A percentile compares a stretch with the other conserved stretches of the same genome.
Evolutionary conservation across 1,139 yeast genomes (phyloP).

Genomic region (Chernovozyma aurita): DNA sequence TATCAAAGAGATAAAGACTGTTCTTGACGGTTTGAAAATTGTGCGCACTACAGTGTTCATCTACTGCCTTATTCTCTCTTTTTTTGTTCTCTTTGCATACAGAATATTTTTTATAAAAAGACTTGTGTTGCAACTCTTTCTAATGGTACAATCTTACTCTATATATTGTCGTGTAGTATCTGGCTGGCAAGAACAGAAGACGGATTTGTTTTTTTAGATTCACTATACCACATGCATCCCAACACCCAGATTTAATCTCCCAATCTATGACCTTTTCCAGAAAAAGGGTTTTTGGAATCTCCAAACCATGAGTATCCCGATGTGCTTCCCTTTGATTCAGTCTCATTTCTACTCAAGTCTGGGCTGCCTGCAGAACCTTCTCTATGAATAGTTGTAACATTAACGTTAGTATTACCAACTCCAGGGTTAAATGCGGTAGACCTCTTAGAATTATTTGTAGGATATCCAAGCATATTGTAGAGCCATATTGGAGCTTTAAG

Average conservation of each 20-base stretch:
- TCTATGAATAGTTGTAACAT: not conserved
- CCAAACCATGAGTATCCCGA: slow-evolving; percentile 16
- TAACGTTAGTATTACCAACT: not conserved
- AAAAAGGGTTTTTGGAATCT: slow-evolving; percentile 15
- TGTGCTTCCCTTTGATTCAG: not conserved
- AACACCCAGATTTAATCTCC: slow-evolving; percentile 26
- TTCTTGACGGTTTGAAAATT: no score
- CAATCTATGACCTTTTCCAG: slow-evolving; percentile 34
- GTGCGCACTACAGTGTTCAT: no score
- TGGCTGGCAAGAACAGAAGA: no score
- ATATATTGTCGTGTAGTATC: no score
- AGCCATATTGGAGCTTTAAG: slow-evolving; percentile 40
- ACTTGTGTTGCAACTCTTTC: no score
- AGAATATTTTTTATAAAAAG: no score
- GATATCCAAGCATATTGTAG: slow-evolving; percentile 29
- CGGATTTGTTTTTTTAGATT: no score
- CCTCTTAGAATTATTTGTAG: slow-evolving; percentile 22
- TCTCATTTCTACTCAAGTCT: not conserved
- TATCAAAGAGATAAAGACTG: no score
- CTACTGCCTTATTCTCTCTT: no score
- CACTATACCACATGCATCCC: no score
- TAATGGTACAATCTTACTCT: no score
- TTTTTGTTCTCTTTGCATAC: no score
- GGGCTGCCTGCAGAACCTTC: slow-evolving; percentile 1
- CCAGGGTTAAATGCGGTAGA: slow-evolving; percentile 25